Base-by-base conservation (phyloP, 2,329 filamentous ascomycete genomes). In the Neodidymelliopsis sp. region DNA sequence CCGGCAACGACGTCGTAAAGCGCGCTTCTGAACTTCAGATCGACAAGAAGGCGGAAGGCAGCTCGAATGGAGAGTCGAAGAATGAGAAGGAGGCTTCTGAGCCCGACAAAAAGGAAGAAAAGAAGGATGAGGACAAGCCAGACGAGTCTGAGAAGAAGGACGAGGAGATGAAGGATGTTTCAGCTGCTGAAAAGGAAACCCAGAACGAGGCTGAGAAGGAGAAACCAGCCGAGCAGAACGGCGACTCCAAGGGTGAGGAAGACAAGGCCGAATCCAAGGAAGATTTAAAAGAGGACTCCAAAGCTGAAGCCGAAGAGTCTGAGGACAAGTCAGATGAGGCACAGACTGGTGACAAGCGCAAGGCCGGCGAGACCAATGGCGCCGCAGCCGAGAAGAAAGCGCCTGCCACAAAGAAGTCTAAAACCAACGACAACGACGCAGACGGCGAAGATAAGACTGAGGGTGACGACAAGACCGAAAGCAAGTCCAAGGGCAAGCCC, bases 1-100 rank as follows among this genome's bases (percentile, higher is more conserved):
- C 77, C 11, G 84, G 84, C 36, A 85, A 87, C 60, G 84, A 87
- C 66, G 84, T 86, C 15, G 83, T 86, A 41, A 86, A 87, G 74
- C 78, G 77, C 54, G 82, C 84, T 10, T 81, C 77, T 31, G 84
- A 87, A 70, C 73, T 87, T 20, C 77, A 79, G 3, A 75, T 86
- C 24, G 81, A 85, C 47, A 65, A 80, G 59, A 72, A 72, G 59
- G 67, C 67, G 29, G 62, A 66, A 22, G 70, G 64, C 13, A 29
- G 15, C 22, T 68, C 72, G 30, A 72, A 76, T 46, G 67, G 74
- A 51, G 67, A 66, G 15, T 49, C 60, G 48, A 43, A 48, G n/a
- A 54, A 62, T n/a, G 55, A 67, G 22, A 57, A 68, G 11, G 58
- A 60, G 30, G 65, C 71, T 20, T 31, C 49, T 9, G 55, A 62